Base-by-base conservation (phyloP, 2,329 filamentous ascomycete species). In the Penicillium sp. region DNA sequence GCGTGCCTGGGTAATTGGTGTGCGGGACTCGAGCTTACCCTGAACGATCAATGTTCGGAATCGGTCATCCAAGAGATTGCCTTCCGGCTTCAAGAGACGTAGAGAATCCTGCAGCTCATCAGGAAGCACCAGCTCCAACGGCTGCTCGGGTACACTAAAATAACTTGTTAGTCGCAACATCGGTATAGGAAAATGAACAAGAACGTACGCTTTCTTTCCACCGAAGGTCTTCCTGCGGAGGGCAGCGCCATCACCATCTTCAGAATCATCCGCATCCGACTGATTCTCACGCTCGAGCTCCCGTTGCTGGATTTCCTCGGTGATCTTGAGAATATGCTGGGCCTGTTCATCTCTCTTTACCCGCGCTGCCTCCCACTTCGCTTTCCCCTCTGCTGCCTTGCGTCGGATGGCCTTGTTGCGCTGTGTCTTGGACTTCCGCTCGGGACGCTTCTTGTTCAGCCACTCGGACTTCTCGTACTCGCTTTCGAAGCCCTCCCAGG, bases 31-130 rank as follows among this genome's bases (percentile, higher is more conserved):
- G 60, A 99, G 78, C 78, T 94, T 96, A 59, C 94, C 94, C 62
- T 92, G 86, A 35, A 97, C 83, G 61, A 97, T 80, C 77, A 97
- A 81, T 73, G 86, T 97, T 61, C 94, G 83, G 80, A 96, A 97
- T 50, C 94, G 84, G 70, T 99, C 94, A 66, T 91, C 91, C 66
- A 99, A 81, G 39, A 97, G 79, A 72, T 97, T 97, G n/a, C 94
- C 94, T 75, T 99, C 94, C 0, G 94, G 94, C 76, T 93, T 96
- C 64, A 96, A 77, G 70, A 92, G 76, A 70, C 94, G 77, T 69
- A 97, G 77, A 49, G 91, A 88, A 70, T 96, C 85, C 75, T 96
- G 83, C 69, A 94, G 76, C 79, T 99, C 86, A 77, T 97, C 86
- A 41, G 91, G 84, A 60, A 97, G 75, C 61, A 97, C 82, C 67